Conservation (phyloP, 257 asterid genomes). For the Gentiana straminea region DNA sequence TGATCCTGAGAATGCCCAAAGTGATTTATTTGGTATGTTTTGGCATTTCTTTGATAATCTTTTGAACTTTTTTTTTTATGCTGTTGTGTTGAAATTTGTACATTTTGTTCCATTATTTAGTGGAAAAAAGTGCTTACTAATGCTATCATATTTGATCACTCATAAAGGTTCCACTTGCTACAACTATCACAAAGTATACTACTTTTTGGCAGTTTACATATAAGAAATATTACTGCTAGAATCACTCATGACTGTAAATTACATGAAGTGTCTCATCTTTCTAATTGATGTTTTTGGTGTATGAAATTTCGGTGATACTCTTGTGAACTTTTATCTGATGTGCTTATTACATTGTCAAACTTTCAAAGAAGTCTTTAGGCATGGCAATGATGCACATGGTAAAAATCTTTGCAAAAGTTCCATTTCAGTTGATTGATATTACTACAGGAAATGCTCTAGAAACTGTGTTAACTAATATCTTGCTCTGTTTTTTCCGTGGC, state of each 20-base stretch:
- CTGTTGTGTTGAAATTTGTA: too few relatives aligned
- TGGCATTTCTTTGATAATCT: background rate
- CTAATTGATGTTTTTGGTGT: too few relatives aligned
- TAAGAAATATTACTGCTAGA: too few relatives aligned
- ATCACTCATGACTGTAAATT: too few relatives aligned
- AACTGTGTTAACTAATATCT: background rate
- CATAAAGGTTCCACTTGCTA: too few relatives aligned
- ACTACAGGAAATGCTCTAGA: background rate
- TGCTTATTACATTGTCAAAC: background rate
- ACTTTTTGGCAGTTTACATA: too few relatives aligned
- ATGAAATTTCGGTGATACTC: background rate
- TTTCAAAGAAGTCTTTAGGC: slow-evolving; percentile 66
- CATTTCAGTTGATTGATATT: background rate
- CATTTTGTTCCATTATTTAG: too few relatives aligned
- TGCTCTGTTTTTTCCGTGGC: slow-evolving; percentile 9
- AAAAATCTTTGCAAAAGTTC: slow-evolving; percentile 6
- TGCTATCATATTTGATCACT: too few relatives aligned
- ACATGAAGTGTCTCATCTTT: too few relatives aligned
- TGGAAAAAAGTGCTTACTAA: too few relatives aligned
- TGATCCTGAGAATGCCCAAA: slow-evolving; percentile 27
- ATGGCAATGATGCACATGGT: slow-evolving; percentile 95
- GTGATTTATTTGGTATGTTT: slow-evolving; percentile 54
- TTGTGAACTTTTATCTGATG: background rate
- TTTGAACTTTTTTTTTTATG: too few relatives aligned
- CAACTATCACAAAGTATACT: too few relatives aligned